Conservation (phyloP, 768 basidiomycete species). For the Suillus brevipes region DNA sequence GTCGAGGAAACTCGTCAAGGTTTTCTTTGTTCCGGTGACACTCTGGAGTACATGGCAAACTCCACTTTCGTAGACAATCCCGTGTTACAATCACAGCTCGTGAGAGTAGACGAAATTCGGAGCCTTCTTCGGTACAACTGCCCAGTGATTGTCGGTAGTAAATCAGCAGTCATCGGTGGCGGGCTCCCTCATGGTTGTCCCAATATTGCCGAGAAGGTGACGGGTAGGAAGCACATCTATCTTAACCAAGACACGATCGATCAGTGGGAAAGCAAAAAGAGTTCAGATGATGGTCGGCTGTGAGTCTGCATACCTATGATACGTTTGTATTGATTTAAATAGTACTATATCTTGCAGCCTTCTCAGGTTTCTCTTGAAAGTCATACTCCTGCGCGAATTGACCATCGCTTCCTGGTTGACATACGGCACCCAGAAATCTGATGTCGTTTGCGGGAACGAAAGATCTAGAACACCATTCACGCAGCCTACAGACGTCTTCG, state of each 20-base stretch:
- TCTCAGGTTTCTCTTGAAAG: neutral
- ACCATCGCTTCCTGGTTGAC: neutral
- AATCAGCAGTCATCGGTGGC: neutral
- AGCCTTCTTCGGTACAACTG: neutral
- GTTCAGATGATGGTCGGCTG: neutral
- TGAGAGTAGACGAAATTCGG: neutral
- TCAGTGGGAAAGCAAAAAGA: neutral
- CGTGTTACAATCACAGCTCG: neutral
- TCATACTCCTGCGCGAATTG: neutral
- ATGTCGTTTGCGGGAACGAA: neutral
- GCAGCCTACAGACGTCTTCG: neutral
- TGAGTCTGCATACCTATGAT: neutral
- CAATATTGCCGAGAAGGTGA: neutral
- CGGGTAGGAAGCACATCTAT: neutral
- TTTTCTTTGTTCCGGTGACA: neutral
- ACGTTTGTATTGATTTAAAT: neutral
- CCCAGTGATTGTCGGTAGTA: neutral
- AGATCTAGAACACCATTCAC: neutral
- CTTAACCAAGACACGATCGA: neutral
- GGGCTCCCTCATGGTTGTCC: neutral
- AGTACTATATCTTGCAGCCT: neutral
- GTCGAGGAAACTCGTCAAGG: neutral
- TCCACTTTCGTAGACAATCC: neutral
- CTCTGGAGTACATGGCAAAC: neutral
- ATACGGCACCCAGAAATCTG: neutral